These are phyloP conservation scores for Cubamyces lactineus DNA, from an alignment of 768 basidiomycete species.

Conservation along the genomic window DNA sequence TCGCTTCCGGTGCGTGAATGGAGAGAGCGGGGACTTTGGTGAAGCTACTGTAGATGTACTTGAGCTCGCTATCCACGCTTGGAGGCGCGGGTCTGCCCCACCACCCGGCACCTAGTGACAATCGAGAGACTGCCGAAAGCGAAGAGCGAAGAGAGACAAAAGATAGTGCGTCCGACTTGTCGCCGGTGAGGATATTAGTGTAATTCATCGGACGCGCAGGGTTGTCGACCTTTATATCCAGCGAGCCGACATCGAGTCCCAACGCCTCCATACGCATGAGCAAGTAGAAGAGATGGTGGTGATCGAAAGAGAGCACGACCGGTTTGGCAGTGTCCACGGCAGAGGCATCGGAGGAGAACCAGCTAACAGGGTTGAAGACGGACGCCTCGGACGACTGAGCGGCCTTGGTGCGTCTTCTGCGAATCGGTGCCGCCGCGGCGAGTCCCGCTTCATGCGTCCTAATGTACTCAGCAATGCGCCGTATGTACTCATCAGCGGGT, in stretches of 20 bases:
- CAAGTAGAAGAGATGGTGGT: slow-evolving; percentile 85
- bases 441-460: slow-evolving; percentile 72
- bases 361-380: slow-evolving; percentile 62
- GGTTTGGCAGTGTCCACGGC: slow-evolving; percentile 51
- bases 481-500: slow-evolving; percentile 76
- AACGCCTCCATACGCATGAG: slow-evolving; percentile 85
- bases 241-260: slow-evolving; percentile 73
- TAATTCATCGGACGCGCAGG: slow-evolving; percentile 81
- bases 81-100: slow-evolving; percentile 65
- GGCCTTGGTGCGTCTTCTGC: slow-evolving; percentile 48
- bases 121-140: slow-evolving; percentile 70
- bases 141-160: slow-evolving; percentile 77
- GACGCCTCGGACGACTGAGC: slow-evolving; percentile 32
- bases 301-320: slow-evolving; percentile 69
- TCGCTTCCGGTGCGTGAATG: slow-evolving; percentile 64
- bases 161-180: slow-evolving; percentile 76
- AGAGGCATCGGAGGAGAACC: slow-evolving; percentile 50
- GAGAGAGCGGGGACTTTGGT: slow-evolving; percentile 85
- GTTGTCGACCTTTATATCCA: slow-evolving; percentile 75
- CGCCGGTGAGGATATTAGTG: slow-evolving; percentile 58
- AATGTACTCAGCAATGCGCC: slow-evolving; percentile 70
- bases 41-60: slow-evolving; percentile 86
- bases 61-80: slow-evolving; percentile 72
- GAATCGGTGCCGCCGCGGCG: slow-evolving; percentile 61
- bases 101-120: slow-evolving; percentile 77